phyloP scores from a whole-genome alignment of 2,329 filamentous ascomycete genomes.

The Xylariaceae sp. region DNA sequence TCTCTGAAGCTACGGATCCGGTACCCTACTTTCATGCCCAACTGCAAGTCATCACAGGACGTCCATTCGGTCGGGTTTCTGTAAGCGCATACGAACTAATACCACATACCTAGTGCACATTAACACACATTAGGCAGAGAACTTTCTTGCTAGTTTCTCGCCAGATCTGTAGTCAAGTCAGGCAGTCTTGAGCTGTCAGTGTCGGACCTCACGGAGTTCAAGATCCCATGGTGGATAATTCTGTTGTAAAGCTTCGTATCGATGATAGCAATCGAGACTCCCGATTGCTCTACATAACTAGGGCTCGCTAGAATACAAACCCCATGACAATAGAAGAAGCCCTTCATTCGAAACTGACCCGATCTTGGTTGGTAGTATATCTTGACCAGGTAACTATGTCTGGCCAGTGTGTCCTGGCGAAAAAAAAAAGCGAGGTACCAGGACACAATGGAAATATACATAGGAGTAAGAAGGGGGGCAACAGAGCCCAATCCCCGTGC shows the following conservation, averaged over 20 bases:
- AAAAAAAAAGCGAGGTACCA: not conserved
- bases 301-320: not conserved
- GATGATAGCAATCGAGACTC: not conserved
- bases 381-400: not conserved
- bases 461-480: conserved; percentile 4
- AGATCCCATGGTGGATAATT: not conserved
- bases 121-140: not conserved
- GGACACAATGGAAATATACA: conserved; percentile 6
- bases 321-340: not conserved
- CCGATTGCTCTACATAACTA: not conserved
- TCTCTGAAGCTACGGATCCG: not conserved
- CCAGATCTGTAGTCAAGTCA: not conserved
- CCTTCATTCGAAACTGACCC: not conserved
- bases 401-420: not conserved
- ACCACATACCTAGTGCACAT: not conserved
- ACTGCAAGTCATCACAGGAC: not conserved
- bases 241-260: not conserved
- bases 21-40: not conserved
- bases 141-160: not conserved
- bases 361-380: not conserved
- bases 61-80: not conserved
- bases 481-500: conserved; percentile 12
- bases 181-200: no score
- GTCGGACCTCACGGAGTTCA: not conserved
- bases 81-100: not conserved